Evolutionary conservation across 2,329 filamentous ascomycete genomes (phyloP), one percentile per base, ranked within the genome.

Genomic region (Monilinia fructigena): DNA sequence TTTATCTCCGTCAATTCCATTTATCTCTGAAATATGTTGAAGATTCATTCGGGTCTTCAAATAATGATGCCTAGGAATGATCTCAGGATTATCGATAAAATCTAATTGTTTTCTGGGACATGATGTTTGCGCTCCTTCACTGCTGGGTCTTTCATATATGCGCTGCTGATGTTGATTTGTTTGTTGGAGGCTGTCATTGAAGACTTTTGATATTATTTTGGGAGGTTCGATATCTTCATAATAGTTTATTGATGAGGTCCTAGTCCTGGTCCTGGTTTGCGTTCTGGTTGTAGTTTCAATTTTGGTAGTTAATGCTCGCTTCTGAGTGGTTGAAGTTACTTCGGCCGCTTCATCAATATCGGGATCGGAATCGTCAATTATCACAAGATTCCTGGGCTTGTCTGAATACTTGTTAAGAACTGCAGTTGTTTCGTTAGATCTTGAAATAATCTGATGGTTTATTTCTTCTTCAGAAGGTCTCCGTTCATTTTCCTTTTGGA

Each of bases 21-120:
- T 52, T 35, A n/a, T 47, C 20, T 64, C 40, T 11, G 61, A 64
- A 64, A 64, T 26, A 47, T 58, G 58, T 26, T 50, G 58, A 20
- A 14, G 45, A 61, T 61, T 50, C 58, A 61, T 61, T 61, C 28
- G 45, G 28, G 45, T 35, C 14, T 38, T 26, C 38, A 14, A 50
- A 23, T 11, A 20, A 38, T 26, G 23, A 2, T 26, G 23, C n/a
- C 26, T 0, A 50, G 8, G 20, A 50, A 61, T 26, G 16, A 20
- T 50, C 26, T 50, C 58, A 61, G 50, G 50, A 50, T 26, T 48
- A 40, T 61, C 28, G 31, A 50, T 26, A 11, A 52, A n/a, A 55
- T 14, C n/a, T 16, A 12, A 14, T 50, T 23, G 31, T 26, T 5
- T 16, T 50, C 58, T 26, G n/a, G 58, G n/a, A 50, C n/a, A 48